A percentile compares a stretch with the other conserved stretches of the same genome.
Conservation (phyloP, 148 eudicot species). For the Vaccinium macrocarpon region DNA sequence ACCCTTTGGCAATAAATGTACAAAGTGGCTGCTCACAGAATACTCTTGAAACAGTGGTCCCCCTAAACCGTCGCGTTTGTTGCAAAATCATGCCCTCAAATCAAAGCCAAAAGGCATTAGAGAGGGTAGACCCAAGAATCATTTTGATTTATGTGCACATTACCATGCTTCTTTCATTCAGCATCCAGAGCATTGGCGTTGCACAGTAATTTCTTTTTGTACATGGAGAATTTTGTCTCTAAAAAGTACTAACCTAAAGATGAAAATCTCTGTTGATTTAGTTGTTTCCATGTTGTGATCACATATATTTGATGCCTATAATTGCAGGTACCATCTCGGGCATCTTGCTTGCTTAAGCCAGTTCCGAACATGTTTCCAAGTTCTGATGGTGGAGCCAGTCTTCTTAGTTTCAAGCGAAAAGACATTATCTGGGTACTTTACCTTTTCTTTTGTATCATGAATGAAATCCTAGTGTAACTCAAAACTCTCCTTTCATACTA, state of each 20-base stretch:
- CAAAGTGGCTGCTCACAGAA: too few species aligned
- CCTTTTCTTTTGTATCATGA: constrained; percentile 12
- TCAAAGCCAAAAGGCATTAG: too few species aligned
- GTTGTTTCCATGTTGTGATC: neutral
- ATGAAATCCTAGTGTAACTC: constrained; percentile 12
- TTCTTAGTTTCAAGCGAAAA: constrained; percentile 85
- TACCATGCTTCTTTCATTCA: too few species aligned
- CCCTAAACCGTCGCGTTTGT: too few species aligned
- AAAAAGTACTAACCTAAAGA: neutral
- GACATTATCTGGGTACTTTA: constrained; percentile 78
- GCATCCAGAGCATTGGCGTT: too few species aligned
- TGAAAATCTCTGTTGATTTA: neutral
- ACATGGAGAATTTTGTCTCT: neutral
- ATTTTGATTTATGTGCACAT: too few species aligned
- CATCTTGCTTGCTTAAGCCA: constrained; percentile 87
- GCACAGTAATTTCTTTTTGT: neutral
- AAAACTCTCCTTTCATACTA: neutral
- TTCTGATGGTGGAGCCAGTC: constrained; percentile 65
- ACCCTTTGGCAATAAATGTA: too few species aligned
- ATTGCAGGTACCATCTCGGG: constrained; percentile 78
- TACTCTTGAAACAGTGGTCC: too few species aligned
- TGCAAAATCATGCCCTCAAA: too few species aligned
- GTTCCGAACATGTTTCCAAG: constrained; percentile 67
- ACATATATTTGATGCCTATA: constrained; percentile 22
- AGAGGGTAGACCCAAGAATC: too few species aligned